phyloP scores from a whole-genome alignment of 208 protist species.

The Leishmania major region DNA sequence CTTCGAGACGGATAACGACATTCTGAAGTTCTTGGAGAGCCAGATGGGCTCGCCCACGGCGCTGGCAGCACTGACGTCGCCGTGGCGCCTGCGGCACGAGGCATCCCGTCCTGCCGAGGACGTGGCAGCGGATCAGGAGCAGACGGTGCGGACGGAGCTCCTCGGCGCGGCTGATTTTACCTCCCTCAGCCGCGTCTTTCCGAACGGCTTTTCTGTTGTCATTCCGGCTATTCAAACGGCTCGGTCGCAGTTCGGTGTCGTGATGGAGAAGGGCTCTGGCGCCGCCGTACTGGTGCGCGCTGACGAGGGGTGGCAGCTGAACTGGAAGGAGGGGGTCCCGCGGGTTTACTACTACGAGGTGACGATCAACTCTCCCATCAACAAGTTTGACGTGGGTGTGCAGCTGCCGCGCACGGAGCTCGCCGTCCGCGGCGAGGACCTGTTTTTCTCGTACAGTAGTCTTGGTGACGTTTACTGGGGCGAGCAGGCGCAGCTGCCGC shows the following conservation, averaged over 20 bases:
- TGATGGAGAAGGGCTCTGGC: constrained; percentile 67
- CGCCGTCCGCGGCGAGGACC: constrained; percentile 35
- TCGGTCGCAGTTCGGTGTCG: constrained; percentile 57
- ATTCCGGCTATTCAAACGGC: constrained; percentile 73
- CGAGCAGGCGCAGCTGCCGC: constrained; percentile 36
- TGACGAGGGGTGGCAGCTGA: constrained; percentile 83
- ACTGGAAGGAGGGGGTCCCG: constrained; percentile 75
- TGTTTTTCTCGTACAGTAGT: constrained; percentile 70
- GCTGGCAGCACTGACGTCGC: constrained; percentile 47
- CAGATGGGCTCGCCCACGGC: constrained; percentile 64
- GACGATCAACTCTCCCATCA: constrained; percentile 47
- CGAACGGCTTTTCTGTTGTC: constrained; percentile 84
- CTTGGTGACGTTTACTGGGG: constrained; percentile 55
- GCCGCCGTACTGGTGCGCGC: constrained; percentile 67
- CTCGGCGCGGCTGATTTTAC: constrained; percentile 64
- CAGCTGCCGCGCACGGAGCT: constrained; percentile 28
- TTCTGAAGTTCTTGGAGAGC: constrained; percentile 60
- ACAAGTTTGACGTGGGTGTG: constrained; percentile 48
- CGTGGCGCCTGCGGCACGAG: constrained; percentile 47
- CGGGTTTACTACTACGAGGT: constrained; percentile 90
- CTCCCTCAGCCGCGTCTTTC: constrained; percentile 72
- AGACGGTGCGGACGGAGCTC: constrained; percentile 46
- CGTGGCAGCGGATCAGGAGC: constrained; percentile 35
- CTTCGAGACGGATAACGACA: constrained; percentile 42
- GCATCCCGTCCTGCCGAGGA: constrained; percentile 12